phyloP scores from a whole-genome alignment of 2,329 filamentous ascomycete genomes.

The Sarocladium oryzae region DNA sequence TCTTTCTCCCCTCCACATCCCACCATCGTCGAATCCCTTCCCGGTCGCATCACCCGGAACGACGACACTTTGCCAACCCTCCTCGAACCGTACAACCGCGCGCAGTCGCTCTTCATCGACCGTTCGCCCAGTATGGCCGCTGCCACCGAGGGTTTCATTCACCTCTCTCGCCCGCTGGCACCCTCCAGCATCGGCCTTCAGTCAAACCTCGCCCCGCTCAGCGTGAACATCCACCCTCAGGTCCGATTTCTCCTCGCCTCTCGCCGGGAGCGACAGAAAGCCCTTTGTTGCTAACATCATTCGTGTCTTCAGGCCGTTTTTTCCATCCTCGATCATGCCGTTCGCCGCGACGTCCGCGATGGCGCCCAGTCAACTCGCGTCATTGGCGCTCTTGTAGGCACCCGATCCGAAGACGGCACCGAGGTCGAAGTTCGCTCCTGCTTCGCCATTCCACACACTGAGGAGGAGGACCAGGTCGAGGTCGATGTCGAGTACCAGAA shows the following conservation, averaged over 20 bases:
- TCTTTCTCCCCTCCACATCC: conserved; percentile 8
- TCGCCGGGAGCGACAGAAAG: conserved; percentile 9
- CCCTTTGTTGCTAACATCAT: neutral
- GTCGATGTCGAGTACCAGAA: conserved; percentile 99
- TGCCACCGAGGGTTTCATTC: conserved; percentile 79
- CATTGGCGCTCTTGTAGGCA: conserved; percentile 91
- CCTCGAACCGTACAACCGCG: conserved; percentile 6
- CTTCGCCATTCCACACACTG: conserved; percentile 97
- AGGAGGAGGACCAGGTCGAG: conserved; percentile 97
- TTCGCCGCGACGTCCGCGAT: conserved; percentile 68
- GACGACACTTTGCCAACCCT: neutral
- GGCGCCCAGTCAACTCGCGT: conserved; percentile 82
- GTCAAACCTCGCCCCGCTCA: conserved; percentile 83
- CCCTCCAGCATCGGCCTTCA: conserved; percentile 73
- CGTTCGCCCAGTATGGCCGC: conserved; percentile 65
- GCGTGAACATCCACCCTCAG: conserved; percentile 92
- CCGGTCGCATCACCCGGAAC: neutral
- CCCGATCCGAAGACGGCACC: conserved; percentile 90
- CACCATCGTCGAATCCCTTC: conserved; percentile 1
- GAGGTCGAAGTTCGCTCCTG: conserved; percentile 94
- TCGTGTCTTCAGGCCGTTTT: conserved; percentile 51
- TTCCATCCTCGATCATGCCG: conserved; percentile 85
- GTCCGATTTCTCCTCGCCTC: conserved; percentile 42
- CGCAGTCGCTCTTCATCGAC: conserved; percentile 5
- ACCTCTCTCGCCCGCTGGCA: conserved; percentile 87